Conservation (phyloP, 2,329 filamentous ascomycete species). For the Bipolaris bicolor region DNA sequence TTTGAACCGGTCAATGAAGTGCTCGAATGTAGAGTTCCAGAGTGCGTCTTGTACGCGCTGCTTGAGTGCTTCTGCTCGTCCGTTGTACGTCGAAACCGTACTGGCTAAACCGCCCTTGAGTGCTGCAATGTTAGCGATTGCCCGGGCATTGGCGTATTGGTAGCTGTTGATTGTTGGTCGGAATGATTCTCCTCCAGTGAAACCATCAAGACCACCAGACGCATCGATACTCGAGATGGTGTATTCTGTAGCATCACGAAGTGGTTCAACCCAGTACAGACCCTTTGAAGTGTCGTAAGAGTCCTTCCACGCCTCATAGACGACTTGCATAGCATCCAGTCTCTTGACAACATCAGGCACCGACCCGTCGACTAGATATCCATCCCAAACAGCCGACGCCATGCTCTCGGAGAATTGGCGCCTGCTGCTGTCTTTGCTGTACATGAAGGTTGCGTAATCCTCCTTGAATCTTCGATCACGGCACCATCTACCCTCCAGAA, state of each 20-base stretch:
- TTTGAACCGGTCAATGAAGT: conserved; percentile 55
- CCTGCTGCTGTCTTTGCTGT: conserved; percentile 48
- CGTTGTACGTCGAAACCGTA: conserved; percentile 22
- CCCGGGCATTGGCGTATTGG: conserved; percentile 53
- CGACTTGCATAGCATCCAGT: conserved; percentile 46
- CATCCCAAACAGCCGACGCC: conserved; percentile 50
- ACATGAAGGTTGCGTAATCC: conserved; percentile 54
- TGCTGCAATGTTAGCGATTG: conserved; percentile 50
- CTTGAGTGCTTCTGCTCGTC: conserved; percentile 47
- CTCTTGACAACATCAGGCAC: conserved; percentile 38
- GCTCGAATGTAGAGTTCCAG: conserved; percentile 53
- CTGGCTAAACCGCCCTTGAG: conserved; percentile 30
- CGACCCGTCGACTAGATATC: conserved; percentile 53
- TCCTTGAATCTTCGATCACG: conserved; percentile 54
- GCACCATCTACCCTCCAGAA: conserved; percentile 54
- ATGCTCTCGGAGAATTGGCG: conserved; percentile 55
- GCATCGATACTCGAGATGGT: conserved; percentile 55
- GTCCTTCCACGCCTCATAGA: conserved; percentile 50
- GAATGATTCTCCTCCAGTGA: conserved; percentile 51
- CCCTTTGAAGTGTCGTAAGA: conserved; percentile 49
- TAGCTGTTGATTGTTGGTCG: conserved; percentile 55
- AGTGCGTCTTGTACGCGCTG: conserved; percentile 48
- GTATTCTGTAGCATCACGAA: conserved; percentile 55
- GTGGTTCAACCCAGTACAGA: conserved; percentile 53
- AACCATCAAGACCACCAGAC: conserved; percentile 50